Evolutionary conservation across 108 stramenopile genomes (phyloP), one percentile per base, ranked within the genome.

Genomic region (Skeletonema menzelii): DNA sequence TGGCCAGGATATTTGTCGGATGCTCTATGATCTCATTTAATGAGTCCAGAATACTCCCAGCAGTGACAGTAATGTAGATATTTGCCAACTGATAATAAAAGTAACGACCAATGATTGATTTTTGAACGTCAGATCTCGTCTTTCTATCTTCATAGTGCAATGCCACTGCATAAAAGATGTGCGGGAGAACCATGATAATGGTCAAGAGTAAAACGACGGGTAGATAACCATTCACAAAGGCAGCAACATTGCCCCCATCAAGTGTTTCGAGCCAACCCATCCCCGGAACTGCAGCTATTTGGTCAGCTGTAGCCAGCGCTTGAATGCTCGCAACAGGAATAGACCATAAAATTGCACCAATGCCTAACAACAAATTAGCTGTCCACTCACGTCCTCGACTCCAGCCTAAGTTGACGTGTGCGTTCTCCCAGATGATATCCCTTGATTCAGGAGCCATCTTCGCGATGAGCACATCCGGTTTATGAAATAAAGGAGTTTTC

Each of bases 11-110:
- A 49, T 78, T 85, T 15, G 87, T 77, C 10, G 96, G 97, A 57
- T 87, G 88, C 55, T 93, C 85, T 14, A 97, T 31, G 63, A 97
- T 95, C 26, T 91, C 91, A 27, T 80, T 78, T 17, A 95, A 63
- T n/a, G 85, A 85, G 30, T 89, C 85, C 47, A 84, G 67, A 27
- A 96, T 59, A 69, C 89, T 88, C 55, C 97, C 97, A 8, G 92
- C 89, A 17, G 92, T 93, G 4, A 96, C 92, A 24, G 95, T 86
- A 67, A 97, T 86, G 81, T 90, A 97, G 60, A 95, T 80, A 65
- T 95, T 94, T 27, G 91, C 86, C 32, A 97, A 74, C 74, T 93
- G 94, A 76, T 92, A 97, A 74, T 92, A 92, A 76, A 97, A 96
- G 78, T 90, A 94, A 27, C 97, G 82, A 8, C 79, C 77, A 47